Base-by-base conservation (phyloP, 176 grass and related monocot species). In the Pontederia paniculata region DNA sequence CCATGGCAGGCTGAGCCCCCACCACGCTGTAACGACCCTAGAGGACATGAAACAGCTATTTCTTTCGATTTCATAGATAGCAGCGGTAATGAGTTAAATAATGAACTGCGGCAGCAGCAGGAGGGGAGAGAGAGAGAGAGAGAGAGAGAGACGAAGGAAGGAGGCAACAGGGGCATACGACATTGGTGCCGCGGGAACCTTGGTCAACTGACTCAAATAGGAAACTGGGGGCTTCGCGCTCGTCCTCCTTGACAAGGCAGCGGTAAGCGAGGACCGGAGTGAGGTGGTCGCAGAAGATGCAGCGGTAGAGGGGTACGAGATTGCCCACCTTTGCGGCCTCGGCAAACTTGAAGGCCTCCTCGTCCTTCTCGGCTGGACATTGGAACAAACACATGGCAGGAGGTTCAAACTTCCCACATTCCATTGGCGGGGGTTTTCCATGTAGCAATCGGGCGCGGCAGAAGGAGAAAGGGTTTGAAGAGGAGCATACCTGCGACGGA, bases 171-270 rank as follows among this genome's bases (percentile, higher is more conserved):
- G 9, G 20, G 25, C 62, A 20, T 48, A 96, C 90, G 63, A 89
- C 81, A 68, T 89, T 96, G 50, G 82, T 96, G 50, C 90, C 90
- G 47, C 78, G 65, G 47, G 67, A 48, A 37, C 82, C 85, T 80
- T 96, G 90, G 76, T 96, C 90, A 7, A 96, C 90, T 9, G 90
- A 83, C 67, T 96, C 90, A 15, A 96, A 96, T 19, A 96, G 82
- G 71, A 96, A 96, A 52, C 90, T 96, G 55, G 90, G 90, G 8
- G 90, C 82, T 52, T 96, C 85, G 9, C 82, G 78, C 66, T 96
- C 85, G 54, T 89, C 82, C 79, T 86, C 90, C 55, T 75, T 83
- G 48, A 96, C 85, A 9, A 96, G 90, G 58, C 90, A 96, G 31
- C 90, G 73, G 71, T 96, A 96, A 12, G 90, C 90, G 15, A 89